Percentiles rank a stretch among this genome's conserved stretches.
Conservation (phyloP, 495 filamentous ascomycete genomes). For the Achaetomiella virescens region DNA sequence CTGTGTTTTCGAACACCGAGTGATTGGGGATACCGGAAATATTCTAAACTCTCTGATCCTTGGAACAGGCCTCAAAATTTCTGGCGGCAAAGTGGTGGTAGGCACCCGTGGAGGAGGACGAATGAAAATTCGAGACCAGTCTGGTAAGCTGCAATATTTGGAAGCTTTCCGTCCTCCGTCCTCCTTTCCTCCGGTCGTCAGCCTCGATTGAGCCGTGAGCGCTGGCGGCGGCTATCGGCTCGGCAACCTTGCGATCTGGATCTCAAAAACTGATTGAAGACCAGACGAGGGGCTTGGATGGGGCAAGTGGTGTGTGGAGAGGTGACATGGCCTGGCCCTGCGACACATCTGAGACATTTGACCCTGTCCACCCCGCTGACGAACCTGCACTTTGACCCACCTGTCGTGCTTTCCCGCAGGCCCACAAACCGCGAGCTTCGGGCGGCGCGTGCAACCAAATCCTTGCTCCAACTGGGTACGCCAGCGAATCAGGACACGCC, state of each 20-base stretch:
- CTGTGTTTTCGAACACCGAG: conserved; percentile 23
- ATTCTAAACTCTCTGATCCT: not conserved
- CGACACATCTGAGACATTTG: conserved; percentile 34
- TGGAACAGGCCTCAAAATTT: not conserved
- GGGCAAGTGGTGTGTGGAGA: conserved; percentile 4
- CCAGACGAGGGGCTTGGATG: conserved; percentile 7
- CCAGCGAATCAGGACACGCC: conserved; percentile 22
- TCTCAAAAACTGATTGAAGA: conserved; percentile 12
- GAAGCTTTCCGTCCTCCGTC: no score
- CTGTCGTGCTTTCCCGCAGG: conserved; percentile 12
- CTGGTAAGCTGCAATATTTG: no score
- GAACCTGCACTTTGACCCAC: conserved; percentile 14
- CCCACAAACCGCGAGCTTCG: conserved; percentile 11
- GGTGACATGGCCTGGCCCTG: conserved; percentile 23
- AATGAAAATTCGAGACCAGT: not conserved
- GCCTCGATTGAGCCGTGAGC: no score
- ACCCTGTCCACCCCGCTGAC: conserved; percentile 17
- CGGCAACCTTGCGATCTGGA: conserved; percentile 20
- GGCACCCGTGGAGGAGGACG: not conserved
- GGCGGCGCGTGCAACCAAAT: conserved; percentile 11
- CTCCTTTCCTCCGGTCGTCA: no score
- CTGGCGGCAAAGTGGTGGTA: not conserved
- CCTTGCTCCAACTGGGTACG: conserved; percentile 26
- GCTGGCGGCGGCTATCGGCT: not conserved
- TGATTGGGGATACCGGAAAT: conserved; percentile 9